Conservation (phyloP, 148 eudicot genomes). For the Beta vulgaris region DNA sequence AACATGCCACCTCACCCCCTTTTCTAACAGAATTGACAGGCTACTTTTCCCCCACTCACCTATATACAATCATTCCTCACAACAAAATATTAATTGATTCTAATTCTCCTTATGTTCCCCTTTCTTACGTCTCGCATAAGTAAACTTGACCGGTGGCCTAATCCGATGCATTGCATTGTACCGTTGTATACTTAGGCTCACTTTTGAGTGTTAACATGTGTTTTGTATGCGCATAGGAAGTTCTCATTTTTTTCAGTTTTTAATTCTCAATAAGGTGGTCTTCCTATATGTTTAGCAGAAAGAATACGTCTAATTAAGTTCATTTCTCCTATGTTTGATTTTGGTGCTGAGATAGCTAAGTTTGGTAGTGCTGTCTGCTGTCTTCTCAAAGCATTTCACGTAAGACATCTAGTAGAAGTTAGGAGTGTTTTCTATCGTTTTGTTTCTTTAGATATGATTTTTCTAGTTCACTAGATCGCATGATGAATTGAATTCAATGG, state of each 20-base stretch:
- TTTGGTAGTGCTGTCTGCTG: background rate
- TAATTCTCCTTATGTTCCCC: no score
- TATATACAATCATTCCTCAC: no score
- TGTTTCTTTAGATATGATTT: background rate
- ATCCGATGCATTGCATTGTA: no score
- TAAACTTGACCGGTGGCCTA: no score
- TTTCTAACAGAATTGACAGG: no score
- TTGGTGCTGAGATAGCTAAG: no score
- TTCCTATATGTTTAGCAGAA: background rate
- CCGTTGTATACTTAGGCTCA: background rate
- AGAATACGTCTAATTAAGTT: background rate
- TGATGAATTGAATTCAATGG: background rate
- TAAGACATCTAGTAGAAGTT: background rate
- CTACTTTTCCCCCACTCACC: no score
- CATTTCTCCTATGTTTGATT: background rate
- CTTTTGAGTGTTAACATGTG: background rate
- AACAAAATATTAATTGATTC: no score
- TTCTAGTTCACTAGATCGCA: background rate
- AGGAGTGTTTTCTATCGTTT: background rate
- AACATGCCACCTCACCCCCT: no score
- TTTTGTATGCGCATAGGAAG: background rate
- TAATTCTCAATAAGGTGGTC: background rate
- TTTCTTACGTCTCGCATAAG: no score
- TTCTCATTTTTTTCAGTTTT: background rate
- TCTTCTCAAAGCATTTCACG: background rate